Conservation (phyloP, 2,329 filamentous ascomycete genomes). For the Aspergillus amoenus region DNA sequence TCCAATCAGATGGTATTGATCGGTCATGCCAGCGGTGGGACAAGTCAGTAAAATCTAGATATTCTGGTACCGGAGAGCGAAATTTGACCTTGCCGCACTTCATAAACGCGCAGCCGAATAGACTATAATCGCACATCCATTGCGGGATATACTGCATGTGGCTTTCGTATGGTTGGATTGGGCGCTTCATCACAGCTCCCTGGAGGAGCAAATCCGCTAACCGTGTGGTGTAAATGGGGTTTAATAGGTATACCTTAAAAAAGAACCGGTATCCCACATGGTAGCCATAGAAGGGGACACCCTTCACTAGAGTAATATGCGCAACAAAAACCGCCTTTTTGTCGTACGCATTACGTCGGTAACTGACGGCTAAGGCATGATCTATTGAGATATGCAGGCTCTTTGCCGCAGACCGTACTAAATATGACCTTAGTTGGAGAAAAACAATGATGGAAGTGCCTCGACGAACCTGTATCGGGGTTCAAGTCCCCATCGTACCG, state of each 20-base stretch:
- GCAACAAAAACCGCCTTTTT: slow-evolving; percentile 75
- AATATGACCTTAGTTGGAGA: slow-evolving; percentile 1
- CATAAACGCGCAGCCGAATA: slow-evolving; percentile 91
- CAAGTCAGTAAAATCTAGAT: slow-evolving; percentile 60
- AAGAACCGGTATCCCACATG: slow-evolving; percentile 88
- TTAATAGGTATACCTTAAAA: slow-evolving; percentile 92
- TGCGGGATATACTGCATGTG: slow-evolving; percentile 90
- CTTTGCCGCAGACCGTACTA: slow-evolving; percentile 74
- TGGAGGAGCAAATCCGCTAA: slow-evolving; percentile 84
- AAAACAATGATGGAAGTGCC: neutral
- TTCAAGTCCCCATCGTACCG: slow-evolving; percentile 73
- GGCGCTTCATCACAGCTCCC: slow-evolving; percentile 78
- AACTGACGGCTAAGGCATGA: slow-evolving; percentile 82
- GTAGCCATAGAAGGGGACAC: slow-evolving; percentile 93
- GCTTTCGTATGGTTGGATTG: slow-evolving; percentile 89
- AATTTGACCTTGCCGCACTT: slow-evolving; percentile 70
- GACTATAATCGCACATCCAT: slow-evolving; percentile 98
- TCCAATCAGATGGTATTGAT: slow-evolving; percentile 60
- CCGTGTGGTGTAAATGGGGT: slow-evolving; percentile 81
- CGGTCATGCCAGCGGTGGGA: slow-evolving; percentile 77
- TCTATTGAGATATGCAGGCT: slow-evolving; percentile 84
- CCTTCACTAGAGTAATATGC: slow-evolving; percentile 88
- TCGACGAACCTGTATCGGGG: slow-evolving; percentile 62
- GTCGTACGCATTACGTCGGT: slow-evolving; percentile 71
- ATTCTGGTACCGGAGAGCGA: slow-evolving; percentile 70